A percentile compares a stretch with the other conserved stretches of the same genome.
phyloP scores from a whole-genome alignment of 2,329 filamentous ascomycete genomes.

The Diaporthe humulicola region DNA sequence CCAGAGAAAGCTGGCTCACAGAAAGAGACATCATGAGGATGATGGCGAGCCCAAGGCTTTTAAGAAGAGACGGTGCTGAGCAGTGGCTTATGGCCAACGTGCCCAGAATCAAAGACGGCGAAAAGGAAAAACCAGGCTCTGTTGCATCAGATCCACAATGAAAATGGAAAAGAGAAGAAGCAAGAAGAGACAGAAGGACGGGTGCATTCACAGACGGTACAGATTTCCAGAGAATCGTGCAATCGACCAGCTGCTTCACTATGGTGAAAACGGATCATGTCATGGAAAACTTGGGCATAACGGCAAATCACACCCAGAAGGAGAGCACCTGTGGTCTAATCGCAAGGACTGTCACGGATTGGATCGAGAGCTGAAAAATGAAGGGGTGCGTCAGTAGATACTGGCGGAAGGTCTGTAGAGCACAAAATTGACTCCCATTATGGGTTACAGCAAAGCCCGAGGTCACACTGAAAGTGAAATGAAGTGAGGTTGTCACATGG shows the following conservation, averaged over 20 bases:
- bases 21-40: background rate
- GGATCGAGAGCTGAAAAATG: background rate
- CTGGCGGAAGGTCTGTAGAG: background rate
- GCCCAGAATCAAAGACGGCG: background rate
- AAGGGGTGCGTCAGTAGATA: background rate
- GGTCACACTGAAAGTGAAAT: background rate
- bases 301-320: background rate
- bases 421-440: background rate
- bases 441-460: background rate
- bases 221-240: background rate
- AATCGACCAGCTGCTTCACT: too few relatives aligned
- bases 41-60: background rate
- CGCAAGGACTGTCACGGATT: too few relatives aligned
- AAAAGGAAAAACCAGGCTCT: too few relatives aligned
- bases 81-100: background rate
- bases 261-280: background rate
- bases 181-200: background rate
- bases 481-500: background rate
- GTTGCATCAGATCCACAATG: background rate
- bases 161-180: background rate
- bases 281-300: background rate
- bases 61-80: background rate
- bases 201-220: background rate
- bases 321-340: background rate
- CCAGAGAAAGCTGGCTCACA: background rate